Base-by-base conservation (phyloP, 176 grass and related monocot species). In the Triticum monococcum region DNA sequence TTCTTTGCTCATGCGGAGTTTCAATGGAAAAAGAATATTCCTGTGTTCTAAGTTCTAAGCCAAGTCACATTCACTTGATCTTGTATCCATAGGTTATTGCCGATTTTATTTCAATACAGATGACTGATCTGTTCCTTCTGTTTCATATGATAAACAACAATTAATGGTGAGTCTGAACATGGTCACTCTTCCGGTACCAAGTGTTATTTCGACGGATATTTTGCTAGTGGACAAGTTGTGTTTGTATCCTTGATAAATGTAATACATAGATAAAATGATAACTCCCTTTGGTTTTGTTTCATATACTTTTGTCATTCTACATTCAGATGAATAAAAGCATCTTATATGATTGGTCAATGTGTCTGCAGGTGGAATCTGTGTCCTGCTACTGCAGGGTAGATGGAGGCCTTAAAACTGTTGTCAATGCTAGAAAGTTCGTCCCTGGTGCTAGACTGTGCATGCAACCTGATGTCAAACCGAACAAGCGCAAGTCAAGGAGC, bases 391-490 rank as follows among this genome's bases (percentile, higher is more conserved):
- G 89, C 73, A 94, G 84, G 79, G 89, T 89, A 56, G 89, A 94
- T 75, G 89, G 89, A 78, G 89, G 92, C 45, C 85, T 94, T 84
- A 94, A 91, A 89, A 89, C 92, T 3, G 87, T 91, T 61, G 92
- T 83, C 25, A 90, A 90, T 62, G 87, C 92, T 89, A 91, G 84
- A 80, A 94, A 94, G 81, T 94, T 89, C 30, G 92, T 91, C 38
- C 87, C 92, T 66, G 81, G 89, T 61, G 89, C 84, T 71, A 94
- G 91, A 74, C 23, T 87, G 45, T 94, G 92, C 81, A 83, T 89
- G 85, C 92, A 94, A 81, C 84, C 92, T 77, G 89, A 92, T 52
- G 90, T 95, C 35, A 98, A 90, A 91, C 95, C 85, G 26, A 93
- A 76, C 76, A 88, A 89, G 20, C 88, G 79, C 52, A 91, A 90